These are phyloP conservation scores for Phaeosphaeria sp. DNA, from an alignment of 2,329 filamentous ascomycete genomes.

Conservation along the genomic window DNA sequence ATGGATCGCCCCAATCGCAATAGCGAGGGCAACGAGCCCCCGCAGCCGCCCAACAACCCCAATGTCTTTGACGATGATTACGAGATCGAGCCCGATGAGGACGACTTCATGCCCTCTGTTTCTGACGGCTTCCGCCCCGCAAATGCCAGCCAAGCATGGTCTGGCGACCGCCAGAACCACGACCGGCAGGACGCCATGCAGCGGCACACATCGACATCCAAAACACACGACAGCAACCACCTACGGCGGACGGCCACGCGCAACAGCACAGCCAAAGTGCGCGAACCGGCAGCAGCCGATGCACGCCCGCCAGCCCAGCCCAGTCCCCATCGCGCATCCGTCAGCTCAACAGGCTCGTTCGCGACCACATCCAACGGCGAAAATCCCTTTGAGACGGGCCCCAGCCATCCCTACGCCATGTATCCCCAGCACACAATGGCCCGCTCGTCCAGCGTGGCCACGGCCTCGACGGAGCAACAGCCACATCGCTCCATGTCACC, in stretches of 20 bases:
- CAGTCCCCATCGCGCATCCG: conserved; percentile 41
- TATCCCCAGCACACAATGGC: conserved; percentile 71
- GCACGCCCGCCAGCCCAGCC: conserved; percentile 22
- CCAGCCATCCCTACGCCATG: conserved; percentile 85
- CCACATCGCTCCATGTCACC: conserved; percentile 65
- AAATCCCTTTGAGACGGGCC: conserved; percentile 74
- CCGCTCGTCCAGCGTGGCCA: conserved; percentile 71
- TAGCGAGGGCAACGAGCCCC: conserved; percentile 37
- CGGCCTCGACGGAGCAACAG: conserved; percentile 70
- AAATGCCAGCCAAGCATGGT: conserved; percentile 27
- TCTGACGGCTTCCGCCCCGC: conserved; percentile 55
- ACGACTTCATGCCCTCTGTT: conserved; percentile 52
- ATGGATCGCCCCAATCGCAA: conserved; percentile 48
- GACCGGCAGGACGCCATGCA: conserved; percentile 30
- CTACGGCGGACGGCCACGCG: conserved; percentile 43
- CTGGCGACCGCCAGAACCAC: conserved; percentile 31
- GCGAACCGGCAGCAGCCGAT: conserved; percentile 31
- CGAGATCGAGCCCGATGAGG: conserved; percentile 49
- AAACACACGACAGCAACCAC: conserved; percentile 25
- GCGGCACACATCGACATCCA: conserved; percentile 29
- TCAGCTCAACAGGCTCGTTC: conserved; percentile 51
- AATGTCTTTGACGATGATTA: conserved; percentile 59
- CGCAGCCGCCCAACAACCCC: conserved; percentile 38
- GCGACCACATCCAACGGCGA: conserved; percentile 55
- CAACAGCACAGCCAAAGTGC: conserved; percentile 46